A percentile compares a stretch with the other conserved stretches of the same genome.
Evolutionary conservation across 1,284 basidiomycete species (phyloP).

Genomic region (Rhodotorula mucilaginosa): DNA sequence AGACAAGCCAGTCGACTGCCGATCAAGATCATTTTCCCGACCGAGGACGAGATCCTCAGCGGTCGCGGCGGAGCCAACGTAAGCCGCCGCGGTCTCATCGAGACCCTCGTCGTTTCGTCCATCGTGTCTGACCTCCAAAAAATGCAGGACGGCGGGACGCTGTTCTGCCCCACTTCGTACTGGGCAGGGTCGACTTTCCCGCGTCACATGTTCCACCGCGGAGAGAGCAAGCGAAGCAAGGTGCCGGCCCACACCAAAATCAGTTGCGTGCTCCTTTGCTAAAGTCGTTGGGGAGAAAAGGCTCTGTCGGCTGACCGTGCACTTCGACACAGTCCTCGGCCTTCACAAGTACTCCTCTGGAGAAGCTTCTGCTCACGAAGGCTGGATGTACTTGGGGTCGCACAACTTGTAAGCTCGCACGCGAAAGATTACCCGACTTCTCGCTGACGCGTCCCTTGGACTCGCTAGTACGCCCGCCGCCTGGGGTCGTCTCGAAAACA

Average conservation of each 20-base stretch:
- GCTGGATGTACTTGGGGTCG: constrained; percentile 36
- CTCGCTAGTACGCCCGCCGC: constrained; percentile 25
- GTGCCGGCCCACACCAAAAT: constrained; percentile 36
- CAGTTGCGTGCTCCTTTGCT: constrained; percentile 14
- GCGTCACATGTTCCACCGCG: constrained; percentile 25
- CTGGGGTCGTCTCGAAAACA: constrained; percentile 31
- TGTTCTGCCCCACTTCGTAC: constrained; percentile 25
- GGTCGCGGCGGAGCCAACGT: constrained; percentile 12
- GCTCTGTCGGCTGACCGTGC: background rate
- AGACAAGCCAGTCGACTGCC: constrained; percentile 7
- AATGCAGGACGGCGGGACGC: constrained; percentile 29
- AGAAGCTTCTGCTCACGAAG: constrained; percentile 10
- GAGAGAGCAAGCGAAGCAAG: constrained; percentile 26
- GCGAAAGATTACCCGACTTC: too few species aligned
- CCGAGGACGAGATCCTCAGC: constrained; percentile 19
- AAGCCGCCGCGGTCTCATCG: background rate
- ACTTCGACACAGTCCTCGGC: constrained; percentile 21
- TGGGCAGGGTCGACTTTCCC: constrained; percentile 18
- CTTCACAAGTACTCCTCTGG: constrained; percentile 16
- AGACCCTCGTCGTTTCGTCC: too few species aligned
- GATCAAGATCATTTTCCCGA: constrained; percentile 38
- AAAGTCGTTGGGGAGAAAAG: background rate
- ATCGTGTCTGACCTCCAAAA: rapidly evolving
- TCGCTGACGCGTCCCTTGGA: background rate
- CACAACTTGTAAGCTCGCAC: constrained; percentile 34